Percentiles rank a stretch among this genome's conserved stretches.
These are phyloP conservation scores for Eucalyptus sp. DNA, from an alignment of 345 rosid genomes.

Conservation along the genomic window DNA sequence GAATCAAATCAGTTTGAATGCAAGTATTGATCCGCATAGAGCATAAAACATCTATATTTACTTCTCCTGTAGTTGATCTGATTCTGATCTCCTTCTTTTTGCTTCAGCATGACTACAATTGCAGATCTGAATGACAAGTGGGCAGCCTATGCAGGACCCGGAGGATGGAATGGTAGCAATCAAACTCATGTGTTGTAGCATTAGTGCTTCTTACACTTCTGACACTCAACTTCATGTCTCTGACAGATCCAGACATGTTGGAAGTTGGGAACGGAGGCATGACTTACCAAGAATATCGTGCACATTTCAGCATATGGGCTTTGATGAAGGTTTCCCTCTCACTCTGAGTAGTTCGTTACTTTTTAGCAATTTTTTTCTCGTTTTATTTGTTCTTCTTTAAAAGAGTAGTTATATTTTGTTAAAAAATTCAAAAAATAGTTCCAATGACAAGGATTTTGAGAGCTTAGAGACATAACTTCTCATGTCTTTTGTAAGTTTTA, in stretches of 20 bases:
- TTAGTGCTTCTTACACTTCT: not conserved
- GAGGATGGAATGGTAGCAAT: conserved; percentile 97
- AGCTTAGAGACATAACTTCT: not conserved
- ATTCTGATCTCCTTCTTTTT: not conserved
- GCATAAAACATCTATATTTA: not conserved
- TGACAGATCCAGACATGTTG: conserved; percentile 92
- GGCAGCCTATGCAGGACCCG: conserved; percentile 97
- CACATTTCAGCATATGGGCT: conserved; percentile 98
- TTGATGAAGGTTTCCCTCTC: conserved; percentile 64
- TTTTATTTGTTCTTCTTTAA: not conserved
- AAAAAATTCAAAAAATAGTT: not conserved
- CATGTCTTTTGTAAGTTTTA: not conserved
- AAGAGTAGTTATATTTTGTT: not conserved
- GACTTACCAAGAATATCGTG: conserved; percentile 74
- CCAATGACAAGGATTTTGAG: not conserved
- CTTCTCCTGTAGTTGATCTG: not conserved
- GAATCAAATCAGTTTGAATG: not conserved
- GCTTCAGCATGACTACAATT: conserved; percentile 73
- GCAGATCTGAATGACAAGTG: conserved; percentile 94
- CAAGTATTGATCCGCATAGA: not conserved
- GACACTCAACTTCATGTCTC: not conserved
- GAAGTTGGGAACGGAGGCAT: conserved; percentile 99
- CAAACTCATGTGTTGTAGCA: not conserved
- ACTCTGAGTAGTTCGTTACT: not conserved
- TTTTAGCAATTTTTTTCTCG: not conserved